These are phyloP conservation scores for Trichoderma sp. DNA, from an alignment of 2,329 filamentous ascomycete genomes.

Conservation along the genomic window DNA sequence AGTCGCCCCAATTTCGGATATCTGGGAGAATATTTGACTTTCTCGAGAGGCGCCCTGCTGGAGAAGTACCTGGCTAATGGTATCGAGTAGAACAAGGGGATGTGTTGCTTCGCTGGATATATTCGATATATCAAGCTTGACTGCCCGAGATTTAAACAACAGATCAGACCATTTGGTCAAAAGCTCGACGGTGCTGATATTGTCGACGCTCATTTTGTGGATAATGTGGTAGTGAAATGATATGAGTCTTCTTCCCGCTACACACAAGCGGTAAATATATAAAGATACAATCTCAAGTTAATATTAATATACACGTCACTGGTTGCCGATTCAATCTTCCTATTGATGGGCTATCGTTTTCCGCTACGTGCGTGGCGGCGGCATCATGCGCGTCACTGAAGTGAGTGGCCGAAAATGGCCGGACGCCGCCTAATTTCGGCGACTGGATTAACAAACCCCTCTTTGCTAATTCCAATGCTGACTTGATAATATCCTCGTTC, in stretches of 20 bases:
- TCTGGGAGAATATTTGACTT: neutral
- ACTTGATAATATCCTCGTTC: too few relatives aligned
- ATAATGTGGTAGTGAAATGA: neutral
- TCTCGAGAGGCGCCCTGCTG: neutral
- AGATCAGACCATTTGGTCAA: neutral
- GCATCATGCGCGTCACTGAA: neutral
- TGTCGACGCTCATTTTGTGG: neutral
- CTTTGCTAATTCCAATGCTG: too few relatives aligned
- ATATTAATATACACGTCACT: too few relatives aligned
- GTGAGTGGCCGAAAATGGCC: neutral
- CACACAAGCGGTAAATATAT: neutral
- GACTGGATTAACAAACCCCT: neutral
- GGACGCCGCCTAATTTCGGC: neutral
- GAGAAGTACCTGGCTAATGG: neutral
- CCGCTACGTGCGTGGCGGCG: neutral
- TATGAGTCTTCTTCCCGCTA: neutral
- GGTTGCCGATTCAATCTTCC: neutral
- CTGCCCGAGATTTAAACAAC: neutral
- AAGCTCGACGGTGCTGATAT: neutral
- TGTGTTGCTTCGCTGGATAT: neutral
- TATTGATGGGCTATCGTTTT: neutral
- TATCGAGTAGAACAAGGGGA: neutral
- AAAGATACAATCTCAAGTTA: neutral
- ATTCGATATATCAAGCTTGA: neutral
- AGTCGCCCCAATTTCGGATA: constrained; percentile 1